A percentile compares a stretch with the other conserved stretches of the same genome.
phyloP scores from a whole-genome alignment of 2,329 filamentous ascomycete species.

The Arachnopeziza araneosa region DNA sequence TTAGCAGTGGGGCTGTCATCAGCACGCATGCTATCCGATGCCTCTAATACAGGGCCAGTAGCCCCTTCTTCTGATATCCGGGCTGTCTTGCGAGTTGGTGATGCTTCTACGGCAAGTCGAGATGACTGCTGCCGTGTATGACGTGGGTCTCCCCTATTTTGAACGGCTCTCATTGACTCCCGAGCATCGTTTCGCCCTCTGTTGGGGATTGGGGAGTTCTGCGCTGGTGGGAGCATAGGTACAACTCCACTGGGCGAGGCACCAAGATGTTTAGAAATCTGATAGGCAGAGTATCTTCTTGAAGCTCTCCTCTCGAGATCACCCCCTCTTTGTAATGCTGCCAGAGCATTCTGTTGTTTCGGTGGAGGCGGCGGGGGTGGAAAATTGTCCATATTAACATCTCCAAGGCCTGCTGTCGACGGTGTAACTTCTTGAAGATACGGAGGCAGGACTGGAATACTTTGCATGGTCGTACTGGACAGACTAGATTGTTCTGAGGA shows the following conservation, averaged over 20 bases:
- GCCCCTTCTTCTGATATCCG: conserved; percentile 53
- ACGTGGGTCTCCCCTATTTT: conserved; percentile 50
- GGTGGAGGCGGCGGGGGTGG: conserved; percentile 70
- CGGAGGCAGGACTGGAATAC: conserved; percentile 66
- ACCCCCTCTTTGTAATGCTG: conserved; percentile 83
- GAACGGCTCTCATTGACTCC: conserved; percentile 74
- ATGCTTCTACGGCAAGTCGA: conserved; percentile 50
- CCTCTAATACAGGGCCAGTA: conserved; percentile 27
- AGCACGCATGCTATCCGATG: conserved; percentile 32
- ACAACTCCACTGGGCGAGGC: conserved; percentile 68
- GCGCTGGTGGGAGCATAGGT: conserved; percentile 77
- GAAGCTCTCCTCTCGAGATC: conserved; percentile 91
- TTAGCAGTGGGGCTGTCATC: conserved; percentile 33
- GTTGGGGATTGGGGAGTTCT: conserved; percentile 79
- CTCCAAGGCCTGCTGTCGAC: conserved; percentile 40
- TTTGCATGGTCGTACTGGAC: conserved; percentile 73
- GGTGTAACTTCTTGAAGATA: conserved; percentile 50
- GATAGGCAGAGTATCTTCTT: conserved; percentile 89
- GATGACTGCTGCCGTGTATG: conserved; percentile 38
- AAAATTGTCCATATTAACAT: conserved; percentile 52
- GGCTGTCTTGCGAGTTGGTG: conserved; percentile 54
- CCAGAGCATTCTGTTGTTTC: conserved; percentile 82
- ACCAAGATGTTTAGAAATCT: conserved; percentile 91
- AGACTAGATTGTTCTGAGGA: conserved; percentile 58
- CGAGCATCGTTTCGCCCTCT: conserved; percentile 69